Evolutionary conservation across 805 yeast species (phyloP), one percentile per base, ranked within the genome.

Genomic region (Yamadazyma philogaea): DNA sequence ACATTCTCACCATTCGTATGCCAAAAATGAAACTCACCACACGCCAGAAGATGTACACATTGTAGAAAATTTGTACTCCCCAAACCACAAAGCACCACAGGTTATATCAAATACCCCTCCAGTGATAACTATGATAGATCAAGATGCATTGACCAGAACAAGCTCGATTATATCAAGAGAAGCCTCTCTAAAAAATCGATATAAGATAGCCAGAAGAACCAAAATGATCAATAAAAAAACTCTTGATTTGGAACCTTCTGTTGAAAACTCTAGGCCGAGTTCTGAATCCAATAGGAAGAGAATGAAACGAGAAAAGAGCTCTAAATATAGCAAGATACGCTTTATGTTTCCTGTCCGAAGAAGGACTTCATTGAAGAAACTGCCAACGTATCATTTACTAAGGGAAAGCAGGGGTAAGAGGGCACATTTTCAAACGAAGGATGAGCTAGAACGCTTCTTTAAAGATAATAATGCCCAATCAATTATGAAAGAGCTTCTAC

Each of bases 301-400:
- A 19, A 16, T 38, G 27, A 34, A 17, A 22, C 36, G 33, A 30
- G 40, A 19, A 8, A 16, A 16, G n/a, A 30, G 19, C 22, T 28
- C 27, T 22, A 16, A 14, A 20, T 49, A 20, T 22, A 30, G 26
- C 8, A 43, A 31, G 14, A 7, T 43, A 2, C 40, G 45, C 22
- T 66, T 59, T 31, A 32, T 56, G 20, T 68, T 67, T 39, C 72
- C 72, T 5, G 68, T 68, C 4, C 59, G 53, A 35, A 49, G 72
- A 31, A 59, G 55, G 28, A 59, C 61, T 1, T 66, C 72, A 1
- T 60, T 66, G 40, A 62, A 59, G 21, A 46, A 43, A 11, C 33
- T 38, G 4, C 33, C 50, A 4, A 37, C 47, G 10, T 49, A 47
- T 35, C 44, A 40, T 17, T 33, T 44, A 11, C 28, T 49, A 12